phyloP scores from a whole-genome alignment of 1,284 basidiomycete genomes.

The Meira nashicola region DNA sequence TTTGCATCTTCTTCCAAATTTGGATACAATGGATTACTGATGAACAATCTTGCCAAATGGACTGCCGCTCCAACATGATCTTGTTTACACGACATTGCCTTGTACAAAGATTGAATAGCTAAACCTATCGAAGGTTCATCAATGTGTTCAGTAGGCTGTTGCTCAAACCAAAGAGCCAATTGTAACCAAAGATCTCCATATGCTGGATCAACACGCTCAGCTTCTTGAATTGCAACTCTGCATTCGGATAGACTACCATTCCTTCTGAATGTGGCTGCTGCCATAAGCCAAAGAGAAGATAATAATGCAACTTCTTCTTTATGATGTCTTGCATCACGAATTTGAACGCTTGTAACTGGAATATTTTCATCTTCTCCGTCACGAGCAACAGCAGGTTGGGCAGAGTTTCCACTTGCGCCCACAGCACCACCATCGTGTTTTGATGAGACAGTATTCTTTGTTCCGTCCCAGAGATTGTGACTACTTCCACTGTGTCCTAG shows the following conservation, averaged over 20 bases:
- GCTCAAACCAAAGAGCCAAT: conserved; percentile 44
- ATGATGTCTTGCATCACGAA: conserved; percentile 20
- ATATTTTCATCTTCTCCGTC: neutral
- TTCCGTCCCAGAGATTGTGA: neutral
- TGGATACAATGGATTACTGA: conserved; percentile 13
- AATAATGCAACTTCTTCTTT: conserved; percentile 55
- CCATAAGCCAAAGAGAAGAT: conserved; percentile 86
- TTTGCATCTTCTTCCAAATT: neutral
- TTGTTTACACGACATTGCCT: conserved; percentile 44
- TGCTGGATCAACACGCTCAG: conserved; percentile 78
- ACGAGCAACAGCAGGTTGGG: neutral
- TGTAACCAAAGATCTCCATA: conserved; percentile 92
- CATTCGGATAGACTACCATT: conserved; percentile 83
- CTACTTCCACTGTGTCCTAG: conserved; percentile 11
- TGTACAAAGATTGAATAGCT: conserved; percentile 48
- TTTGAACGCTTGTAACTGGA: conserved; percentile 14
- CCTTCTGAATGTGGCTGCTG: conserved; percentile 85
- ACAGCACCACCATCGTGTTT: neutral
- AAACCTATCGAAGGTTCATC: conserved; percentile 15
- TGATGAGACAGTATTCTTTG: neutral
- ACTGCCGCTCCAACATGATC: conserved; percentile 41
- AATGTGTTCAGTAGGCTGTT: neutral
- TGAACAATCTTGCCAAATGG: conserved; percentile 44
- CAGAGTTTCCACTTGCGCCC: neutral
- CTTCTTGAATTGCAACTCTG: conserved; percentile 86